phyloP scores from a whole-genome alignment of 2,329 filamentous ascomycete species.

The Cucurbitaria berberidis region DNA sequence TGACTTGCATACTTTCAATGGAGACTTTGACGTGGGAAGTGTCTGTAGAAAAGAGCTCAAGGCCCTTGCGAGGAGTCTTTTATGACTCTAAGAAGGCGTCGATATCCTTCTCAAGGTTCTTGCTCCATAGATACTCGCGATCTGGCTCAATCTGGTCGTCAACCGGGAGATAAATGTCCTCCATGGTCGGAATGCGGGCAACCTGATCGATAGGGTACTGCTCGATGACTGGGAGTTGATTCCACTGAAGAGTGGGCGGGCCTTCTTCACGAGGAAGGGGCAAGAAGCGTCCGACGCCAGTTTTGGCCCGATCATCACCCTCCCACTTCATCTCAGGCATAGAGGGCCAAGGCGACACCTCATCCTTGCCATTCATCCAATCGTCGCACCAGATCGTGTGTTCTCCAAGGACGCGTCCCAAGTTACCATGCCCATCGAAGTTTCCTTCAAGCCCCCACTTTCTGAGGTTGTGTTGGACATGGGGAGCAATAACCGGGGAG shows the following conservation, averaged over 20 bases:
- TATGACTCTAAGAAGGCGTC: constrained; percentile 30
- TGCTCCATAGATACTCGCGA: constrained; percentile 34
- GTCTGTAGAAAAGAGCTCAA: background rate
- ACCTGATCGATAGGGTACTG: constrained; percentile 50
- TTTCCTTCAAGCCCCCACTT: constrained; percentile 29
- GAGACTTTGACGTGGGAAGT: background rate
- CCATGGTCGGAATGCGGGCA: constrained; percentile 43
- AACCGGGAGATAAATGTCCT: constrained; percentile 48
- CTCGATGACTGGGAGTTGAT: constrained; percentile 47
- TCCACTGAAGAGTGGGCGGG: constrained; percentile 51
- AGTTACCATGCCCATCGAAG: constrained; percentile 29
- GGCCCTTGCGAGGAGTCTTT: background rate
- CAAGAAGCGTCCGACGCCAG: constrained; percentile 50
- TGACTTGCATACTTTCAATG: background rate
- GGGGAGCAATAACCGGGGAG: constrained; percentile 10
- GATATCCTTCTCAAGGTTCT: constrained; percentile 35
- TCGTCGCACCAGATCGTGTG: constrained; percentile 51
- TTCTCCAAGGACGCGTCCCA: constrained; percentile 43
- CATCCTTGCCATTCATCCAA: constrained; percentile 41
- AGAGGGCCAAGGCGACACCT: constrained; percentile 51
- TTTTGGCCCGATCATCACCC: constrained; percentile 55
- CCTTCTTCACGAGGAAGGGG: constrained; percentile 52
- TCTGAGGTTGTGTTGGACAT: constrained; percentile 17
- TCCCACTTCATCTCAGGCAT: constrained; percentile 55
- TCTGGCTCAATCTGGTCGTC: constrained; percentile 43